phyloP scores from a whole-genome alignment of 768 basidiomycete species.

The Sutorius australiensis region DNA sequence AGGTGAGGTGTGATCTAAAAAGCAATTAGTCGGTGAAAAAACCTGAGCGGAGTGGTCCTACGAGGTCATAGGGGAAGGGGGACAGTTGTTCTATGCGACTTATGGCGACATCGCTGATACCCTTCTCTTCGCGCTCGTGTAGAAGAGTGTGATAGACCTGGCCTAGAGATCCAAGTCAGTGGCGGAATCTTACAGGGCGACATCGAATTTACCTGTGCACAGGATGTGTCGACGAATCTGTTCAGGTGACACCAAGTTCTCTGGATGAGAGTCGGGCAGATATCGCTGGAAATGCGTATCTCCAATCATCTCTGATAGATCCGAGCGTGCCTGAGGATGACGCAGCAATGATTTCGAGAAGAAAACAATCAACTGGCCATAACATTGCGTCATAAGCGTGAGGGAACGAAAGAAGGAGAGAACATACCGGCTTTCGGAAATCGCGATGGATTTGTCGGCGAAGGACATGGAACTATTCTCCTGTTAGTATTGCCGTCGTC shows the following conservation, averaged over 20 bases:
- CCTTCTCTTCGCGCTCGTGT: constrained; percentile 86
- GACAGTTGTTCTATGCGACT: constrained; percentile 93
- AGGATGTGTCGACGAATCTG: constrained; percentile 90
- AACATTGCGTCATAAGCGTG: background rate
- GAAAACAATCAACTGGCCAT: constrained; percentile 76
- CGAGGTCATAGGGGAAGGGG: constrained; percentile 95
- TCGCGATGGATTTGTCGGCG: constrained; percentile 96
- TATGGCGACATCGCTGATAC: constrained; percentile 91
- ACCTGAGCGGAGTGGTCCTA: constrained; percentile 35
- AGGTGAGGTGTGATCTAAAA: constrained; percentile 83
- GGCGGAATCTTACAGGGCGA: background rate
- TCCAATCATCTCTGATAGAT: constrained; percentile 82
- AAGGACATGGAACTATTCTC: constrained; percentile 82
- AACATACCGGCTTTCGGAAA: constrained; percentile 88
- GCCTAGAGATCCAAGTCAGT: constrained; percentile 39
- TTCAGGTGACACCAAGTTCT: constrained; percentile 71
- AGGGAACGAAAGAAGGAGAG: background rate
- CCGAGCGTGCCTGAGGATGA: constrained; percentile 87
- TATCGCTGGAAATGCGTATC: constrained; percentile 93
- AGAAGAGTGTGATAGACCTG: constrained; percentile 92
- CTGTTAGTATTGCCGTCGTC: constrained; percentile 11
- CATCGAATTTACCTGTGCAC: constrained; percentile 57
- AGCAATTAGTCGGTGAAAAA: constrained; percentile 4
- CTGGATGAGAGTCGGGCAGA: constrained; percentile 76
- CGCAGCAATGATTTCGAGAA: constrained; percentile 97